Evolutionary conservation across 495 filamentous ascomycete genomes (phyloP).

Genomic region (Aspergillus haitiensis): DNA sequence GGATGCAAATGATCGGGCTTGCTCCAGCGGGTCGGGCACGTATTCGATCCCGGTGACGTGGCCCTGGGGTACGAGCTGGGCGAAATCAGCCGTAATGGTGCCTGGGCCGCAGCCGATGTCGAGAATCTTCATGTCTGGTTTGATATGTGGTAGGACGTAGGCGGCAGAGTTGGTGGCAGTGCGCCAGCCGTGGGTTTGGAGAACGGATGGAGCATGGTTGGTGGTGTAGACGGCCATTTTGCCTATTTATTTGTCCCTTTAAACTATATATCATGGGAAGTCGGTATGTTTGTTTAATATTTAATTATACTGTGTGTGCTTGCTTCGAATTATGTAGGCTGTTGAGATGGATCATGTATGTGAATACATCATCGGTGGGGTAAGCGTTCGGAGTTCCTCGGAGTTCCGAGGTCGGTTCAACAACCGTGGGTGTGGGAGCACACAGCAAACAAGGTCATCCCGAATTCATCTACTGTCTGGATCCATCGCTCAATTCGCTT

Average conservation of each 20-base stretch:
- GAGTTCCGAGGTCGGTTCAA: slow-evolving; percentile 22
- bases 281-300: background rate
- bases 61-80: slow-evolving; percentile 46
- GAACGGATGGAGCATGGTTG: slow-evolving; percentile 51
- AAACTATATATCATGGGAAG: background rate
- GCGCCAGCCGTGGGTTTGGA: slow-evolving; percentile 52
- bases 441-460: slow-evolving; percentile 33
- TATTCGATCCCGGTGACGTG: slow-evolving; percentile 50
- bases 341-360: background rate
- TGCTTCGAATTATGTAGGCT: background rate
- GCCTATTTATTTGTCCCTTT: background rate
- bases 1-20: slow-evolving; percentile 39
- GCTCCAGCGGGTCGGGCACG: slow-evolving; percentile 39
- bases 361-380: background rate
- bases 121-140: slow-evolving; percentile 35
- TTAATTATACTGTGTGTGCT: too few species aligned
- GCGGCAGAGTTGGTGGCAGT: slow-evolving; percentile 52
- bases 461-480: slow-evolving; percentile 32
- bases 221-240: slow-evolving; percentile 46
- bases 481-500: slow-evolving; percentile 32
- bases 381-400: slow-evolving; percentile 7
- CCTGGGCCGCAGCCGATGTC: slow-evolving; percentile 25
- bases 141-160: slow-evolving; percentile 52
- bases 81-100: slow-evolving; percentile 52
- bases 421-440: slow-evolving; percentile 35